phyloP scores from a whole-genome alignment of 768 basidiomycete species.

The Phanerochaete sordida region DNA sequence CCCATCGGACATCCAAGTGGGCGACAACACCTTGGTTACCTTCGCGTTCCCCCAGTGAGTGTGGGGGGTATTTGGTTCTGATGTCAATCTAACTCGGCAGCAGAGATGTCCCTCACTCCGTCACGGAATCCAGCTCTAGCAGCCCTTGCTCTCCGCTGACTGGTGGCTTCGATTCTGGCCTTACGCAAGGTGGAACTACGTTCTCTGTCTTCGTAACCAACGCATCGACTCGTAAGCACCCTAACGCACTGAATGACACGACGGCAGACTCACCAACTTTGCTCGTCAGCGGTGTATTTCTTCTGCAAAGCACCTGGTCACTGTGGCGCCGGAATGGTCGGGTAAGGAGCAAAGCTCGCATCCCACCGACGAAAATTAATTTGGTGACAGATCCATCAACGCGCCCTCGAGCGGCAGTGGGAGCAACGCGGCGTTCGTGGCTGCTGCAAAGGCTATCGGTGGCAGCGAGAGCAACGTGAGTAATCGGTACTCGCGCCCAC shows the following conservation, averaged over 20 bases:
- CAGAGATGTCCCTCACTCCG: conserved; percentile 18
- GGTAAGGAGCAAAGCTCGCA: conserved; percentile 16
- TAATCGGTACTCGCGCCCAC: background rate
- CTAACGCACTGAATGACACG: background rate
- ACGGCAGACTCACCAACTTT: background rate
- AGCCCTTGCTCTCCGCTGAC: conserved; percentile 37
- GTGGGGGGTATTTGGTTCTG: background rate
- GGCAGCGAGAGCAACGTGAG: background rate
- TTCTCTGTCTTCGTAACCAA: conserved; percentile 49
- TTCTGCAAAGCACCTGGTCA: background rate
- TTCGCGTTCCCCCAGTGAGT: conserved; percentile 46
- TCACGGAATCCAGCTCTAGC: conserved; percentile 28
- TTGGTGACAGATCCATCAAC: background rate
- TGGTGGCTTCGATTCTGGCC: conserved; percentile 51
- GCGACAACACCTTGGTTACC: conserved; percentile 40
- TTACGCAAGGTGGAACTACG: conserved; percentile 30
- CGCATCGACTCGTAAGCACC: conserved; percentile 40
- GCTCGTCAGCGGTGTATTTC: background rate
- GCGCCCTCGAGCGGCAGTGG: background rate
- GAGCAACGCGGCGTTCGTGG: background rate
- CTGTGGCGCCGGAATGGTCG: conserved; percentile 1
- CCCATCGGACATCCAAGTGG: conserved; percentile 40
- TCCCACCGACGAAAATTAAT: background rate
- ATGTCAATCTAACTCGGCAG: background rate
- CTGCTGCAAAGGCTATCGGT: background rate